phyloP scores from a whole-genome alignment of 2,329 filamentous ascomycete species.

The Botrytis squamosa region DNA sequence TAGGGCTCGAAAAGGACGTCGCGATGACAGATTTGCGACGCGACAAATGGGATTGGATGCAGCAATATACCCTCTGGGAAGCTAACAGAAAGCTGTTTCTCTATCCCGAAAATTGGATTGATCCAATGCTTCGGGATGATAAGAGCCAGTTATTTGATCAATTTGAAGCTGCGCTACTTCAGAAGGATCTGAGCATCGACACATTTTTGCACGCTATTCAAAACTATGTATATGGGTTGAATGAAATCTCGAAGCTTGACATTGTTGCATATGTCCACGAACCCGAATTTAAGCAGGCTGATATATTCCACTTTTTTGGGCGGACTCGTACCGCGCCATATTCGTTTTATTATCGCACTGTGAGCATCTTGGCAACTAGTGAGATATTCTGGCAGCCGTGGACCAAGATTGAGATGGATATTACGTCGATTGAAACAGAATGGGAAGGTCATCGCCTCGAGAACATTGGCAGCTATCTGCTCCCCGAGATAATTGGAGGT shows the following conservation, averaged over 20 bases:
- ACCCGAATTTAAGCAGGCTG: neutral
- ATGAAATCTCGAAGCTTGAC: neutral
- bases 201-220: neutral
- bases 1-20: constrained; percentile 35
- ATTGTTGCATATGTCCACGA: neutral
- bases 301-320: neutral
- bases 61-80: constrained; percentile 35
- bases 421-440: neutral
- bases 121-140: constrained; percentile 39
- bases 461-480: neutral
- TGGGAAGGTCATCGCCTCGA: neutral
- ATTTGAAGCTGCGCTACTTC: constrained; percentile 27
- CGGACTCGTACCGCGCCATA: neutral
- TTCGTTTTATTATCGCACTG: neutral
- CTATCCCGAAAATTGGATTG: constrained; percentile 41
- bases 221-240: neutral
- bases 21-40: neutral
- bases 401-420: constrained; percentile 1
- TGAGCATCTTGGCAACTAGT: neutral
- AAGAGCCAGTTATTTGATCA: constrained; percentile 34
- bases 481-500: neutral
- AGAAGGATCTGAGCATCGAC: neutral
- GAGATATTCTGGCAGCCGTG: neutral
- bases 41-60: constrained; percentile 36
- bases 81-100: constrained; percentile 39